These are phyloP conservation scores for Salix suchowensis DNA, from an alignment of 345 rosid species.

Conservation along the genomic window DNA sequence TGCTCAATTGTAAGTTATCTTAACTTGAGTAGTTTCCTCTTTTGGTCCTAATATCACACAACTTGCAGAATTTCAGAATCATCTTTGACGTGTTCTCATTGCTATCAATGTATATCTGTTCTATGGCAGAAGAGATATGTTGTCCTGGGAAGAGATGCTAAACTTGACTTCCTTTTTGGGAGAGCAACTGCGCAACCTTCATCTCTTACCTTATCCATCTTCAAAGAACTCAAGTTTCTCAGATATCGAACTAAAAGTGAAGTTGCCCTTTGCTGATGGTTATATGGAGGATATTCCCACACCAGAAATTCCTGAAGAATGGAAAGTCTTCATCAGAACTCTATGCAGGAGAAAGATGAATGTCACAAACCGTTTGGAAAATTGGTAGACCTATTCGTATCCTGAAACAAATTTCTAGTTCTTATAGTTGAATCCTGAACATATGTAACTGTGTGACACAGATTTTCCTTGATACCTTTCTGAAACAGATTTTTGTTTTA, in stretches of 20 bases:
- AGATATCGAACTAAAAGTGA: slow-evolving; percentile 24
- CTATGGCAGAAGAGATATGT: slow-evolving; percentile 67
- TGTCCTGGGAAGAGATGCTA: slow-evolving; percentile 52
- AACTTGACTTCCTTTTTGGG: slow-evolving; percentile 76
- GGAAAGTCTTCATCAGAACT: slow-evolving; percentile 53
- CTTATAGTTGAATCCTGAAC: not conserved
- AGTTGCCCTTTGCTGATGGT: slow-evolving; percentile 19
- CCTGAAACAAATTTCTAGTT: not conserved
- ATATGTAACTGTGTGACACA: not conserved
- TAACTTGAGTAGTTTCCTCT: slow-evolving; percentile 1
- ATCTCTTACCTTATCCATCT: slow-evolving; percentile 66
- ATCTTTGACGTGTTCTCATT: slow-evolving; percentile 4
- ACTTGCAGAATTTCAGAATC: slow-evolving; percentile 6
- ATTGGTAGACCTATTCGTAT: slow-evolving; percentile 43
- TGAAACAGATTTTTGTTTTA: slow-evolving; percentile 24
- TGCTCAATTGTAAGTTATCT: slow-evolving; percentile 68
- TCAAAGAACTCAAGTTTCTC: slow-evolving; percentile 33
- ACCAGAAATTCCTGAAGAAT: slow-evolving; percentile 55
- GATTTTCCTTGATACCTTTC: not conserved
- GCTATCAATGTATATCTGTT: slow-evolving; percentile 1
- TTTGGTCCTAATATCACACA: not conserved
- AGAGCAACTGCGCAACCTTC: slow-evolving; percentile 71
- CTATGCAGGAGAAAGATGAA: slow-evolving; percentile 50
- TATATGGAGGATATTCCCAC: slow-evolving; percentile 21
- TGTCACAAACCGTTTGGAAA: slow-evolving; percentile 46